Evolutionary conservation across 306 rosid species (phyloP), one percentile per base, ranked within the genome.

Genomic region (Sicyos edulis): DNA sequence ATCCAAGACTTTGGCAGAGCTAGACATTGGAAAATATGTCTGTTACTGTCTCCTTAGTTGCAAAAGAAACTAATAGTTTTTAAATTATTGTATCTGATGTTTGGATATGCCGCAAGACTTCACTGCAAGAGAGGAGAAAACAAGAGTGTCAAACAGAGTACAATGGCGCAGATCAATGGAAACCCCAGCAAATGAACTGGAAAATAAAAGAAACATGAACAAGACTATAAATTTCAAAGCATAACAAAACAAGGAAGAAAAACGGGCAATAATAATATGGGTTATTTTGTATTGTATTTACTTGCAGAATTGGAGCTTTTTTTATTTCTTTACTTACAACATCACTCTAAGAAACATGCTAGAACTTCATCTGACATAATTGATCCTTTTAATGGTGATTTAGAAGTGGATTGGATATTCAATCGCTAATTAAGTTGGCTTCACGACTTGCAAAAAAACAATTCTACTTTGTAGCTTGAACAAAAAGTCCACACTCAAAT

Each of bases 1-100:
- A 81, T 95, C 99, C 88, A 89, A 84, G 75, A 58, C 87, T 85
- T 95, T 95, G 50, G 91, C 75, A 49, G 99, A 77, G 82, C 91
- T 87, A 75, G 99, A 85, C 99, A 95, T 95, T 76, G 86, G 88
- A 80, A 76, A 70, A 73, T 77, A 60, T 69, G 76, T 74, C 77
- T 82, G 70, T 70, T 57, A 61, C 74, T 51, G 76, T 61, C 72
- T 70, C 79, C 47, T 81, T 76, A 78, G 61, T 87, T 63, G 79
- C 44, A 3, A 68, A 37, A 73, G 76, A 76, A 53, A 56, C 60
- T 49, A 55, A 51, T 26, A 66, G 32, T 52, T 24, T 70, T 67
- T 71, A 17, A 69, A 60, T 70, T 80, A 69, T 58, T 7, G 71
- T 54, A 26, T 60, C 64, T 29, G 56, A 76, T 5, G 67, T 72